A percentile compares a stretch with the other conserved stretches of the same genome.
phyloP scores from a whole-genome alignment of 176 grass and related monocot genomes.

The Saccharum spontaneum region DNA sequence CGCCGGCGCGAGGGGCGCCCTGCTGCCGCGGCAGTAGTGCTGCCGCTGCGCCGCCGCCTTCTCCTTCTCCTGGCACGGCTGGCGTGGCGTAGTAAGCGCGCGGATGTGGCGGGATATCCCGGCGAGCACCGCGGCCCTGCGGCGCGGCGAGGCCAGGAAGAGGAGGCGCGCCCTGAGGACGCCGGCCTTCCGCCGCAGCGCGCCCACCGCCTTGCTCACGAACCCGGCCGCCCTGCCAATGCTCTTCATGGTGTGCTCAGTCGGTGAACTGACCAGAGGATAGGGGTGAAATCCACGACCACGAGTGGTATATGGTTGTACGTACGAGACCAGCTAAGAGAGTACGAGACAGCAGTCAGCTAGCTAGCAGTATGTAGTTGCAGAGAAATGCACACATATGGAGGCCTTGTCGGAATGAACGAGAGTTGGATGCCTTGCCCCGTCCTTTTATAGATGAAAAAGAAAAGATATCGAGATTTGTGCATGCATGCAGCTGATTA shows the following conservation, averaged over 20 bases:
- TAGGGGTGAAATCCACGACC: too few relatives aligned
- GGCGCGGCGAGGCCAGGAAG: constrained; percentile 60
- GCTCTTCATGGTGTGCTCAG: constrained; percentile 43
- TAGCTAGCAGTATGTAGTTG: too few relatives aligned
- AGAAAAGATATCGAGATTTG: too few relatives aligned
- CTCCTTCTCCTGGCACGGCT: background rate
- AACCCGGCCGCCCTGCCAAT: constrained; percentile 52
- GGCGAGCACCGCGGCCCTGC: constrained; percentile 52
- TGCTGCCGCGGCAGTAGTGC: background rate
- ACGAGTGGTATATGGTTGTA: too few relatives aligned
- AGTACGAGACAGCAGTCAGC: too few relatives aligned
- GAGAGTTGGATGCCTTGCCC: too few relatives aligned
- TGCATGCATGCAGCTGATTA: too few relatives aligned
- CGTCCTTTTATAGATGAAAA: too few relatives aligned
- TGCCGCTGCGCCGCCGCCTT: background rate
- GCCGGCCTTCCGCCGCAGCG: constrained; percentile 59
- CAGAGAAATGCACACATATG: too few relatives aligned
- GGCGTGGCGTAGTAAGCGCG: constrained; percentile 36
- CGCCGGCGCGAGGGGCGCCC: constrained; percentile 1
- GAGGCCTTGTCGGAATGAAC: too few relatives aligned
- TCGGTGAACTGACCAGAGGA: background rate
- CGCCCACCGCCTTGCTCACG: constrained; percentile 56
- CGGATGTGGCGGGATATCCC: constrained; percentile 40
- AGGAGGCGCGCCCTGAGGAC: constrained; percentile 63
- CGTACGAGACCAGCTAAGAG: too few relatives aligned